Evolutionary conservation across 306 rosid genomes (phyloP).

Genomic region (Gastrolobium villosum): DNA sequence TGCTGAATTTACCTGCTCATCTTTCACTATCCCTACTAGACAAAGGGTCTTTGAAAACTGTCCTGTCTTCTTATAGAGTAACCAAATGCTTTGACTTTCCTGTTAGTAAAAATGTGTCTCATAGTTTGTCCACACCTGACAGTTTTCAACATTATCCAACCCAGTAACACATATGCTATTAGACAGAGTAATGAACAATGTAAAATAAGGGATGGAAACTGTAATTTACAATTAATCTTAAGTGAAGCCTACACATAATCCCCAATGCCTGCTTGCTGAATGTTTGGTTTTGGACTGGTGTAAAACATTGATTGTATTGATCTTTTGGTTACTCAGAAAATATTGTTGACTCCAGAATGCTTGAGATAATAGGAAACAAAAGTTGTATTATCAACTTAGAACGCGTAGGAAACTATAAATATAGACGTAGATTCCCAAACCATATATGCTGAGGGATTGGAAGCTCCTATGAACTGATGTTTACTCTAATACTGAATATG

Average conservation of each 20-base stretch:
- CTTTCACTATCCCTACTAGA: background rate
- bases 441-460: background rate
- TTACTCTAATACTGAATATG: background rate
- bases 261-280: constrained; percentile 14
- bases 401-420: background rate
- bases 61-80: background rate
- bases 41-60: background rate
- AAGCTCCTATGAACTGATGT: background rate
- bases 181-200: background rate
- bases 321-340: background rate
- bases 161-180: background rate
- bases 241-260: constrained; percentile 13
- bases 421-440: background rate
- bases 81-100: background rate
- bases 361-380: background rate
- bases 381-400: background rate
- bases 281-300: constrained; percentile 1
- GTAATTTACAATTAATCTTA: background rate
- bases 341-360: background rate
- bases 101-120: background rate
- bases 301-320: background rate
- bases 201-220: background rate
- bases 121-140: background rate
- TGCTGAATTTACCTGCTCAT: background rate
- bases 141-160: no score